Percentiles rank a stretch among this genome's conserved stretches.
phyloP scores from a whole-genome alignment of 495 filamentous ascomycete genomes.

The Astrocystis sublimbata region DNA sequence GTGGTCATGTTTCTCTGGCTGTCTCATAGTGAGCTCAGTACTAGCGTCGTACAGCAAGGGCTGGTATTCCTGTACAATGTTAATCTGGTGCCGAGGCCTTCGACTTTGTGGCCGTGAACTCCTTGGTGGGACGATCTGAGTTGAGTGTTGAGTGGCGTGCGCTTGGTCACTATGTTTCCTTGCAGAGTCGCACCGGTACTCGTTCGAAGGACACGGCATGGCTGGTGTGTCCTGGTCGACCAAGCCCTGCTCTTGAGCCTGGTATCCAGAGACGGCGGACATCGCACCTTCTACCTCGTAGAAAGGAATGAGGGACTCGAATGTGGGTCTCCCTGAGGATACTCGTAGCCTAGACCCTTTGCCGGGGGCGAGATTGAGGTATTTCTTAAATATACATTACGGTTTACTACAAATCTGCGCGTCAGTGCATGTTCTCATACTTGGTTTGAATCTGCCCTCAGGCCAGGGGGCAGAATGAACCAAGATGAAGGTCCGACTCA shows the following conservation, averaged over 20 bases:
- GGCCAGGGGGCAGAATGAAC: no score
- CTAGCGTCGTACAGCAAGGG: no score
- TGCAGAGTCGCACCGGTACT: no score
- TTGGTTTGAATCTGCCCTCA: no score
- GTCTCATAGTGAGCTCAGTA: no score
- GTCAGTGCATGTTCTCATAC: not conserved
- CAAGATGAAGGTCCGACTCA: conserved; percentile 13
- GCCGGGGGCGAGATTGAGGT: conserved; percentile 27
- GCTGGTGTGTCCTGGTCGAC: not conserved
- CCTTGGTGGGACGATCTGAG: no score
- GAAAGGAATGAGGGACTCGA: not conserved
- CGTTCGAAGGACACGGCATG: not conserved
- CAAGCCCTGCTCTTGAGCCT: not conserved
- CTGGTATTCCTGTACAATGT: no score
- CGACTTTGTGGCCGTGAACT: no score
- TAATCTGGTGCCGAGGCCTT: no score
- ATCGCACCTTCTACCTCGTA: not conserved
- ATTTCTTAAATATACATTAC: conserved; percentile 26
- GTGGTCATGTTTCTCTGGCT: no score
- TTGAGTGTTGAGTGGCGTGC: no score
- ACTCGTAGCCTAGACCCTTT: conserved; percentile 12
- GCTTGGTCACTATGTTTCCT: no score
- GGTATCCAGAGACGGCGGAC: not conserved
- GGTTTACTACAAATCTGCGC: conserved; percentile 10
- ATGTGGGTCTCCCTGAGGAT: not conserved